A percentile compares a stretch with the other conserved stretches of the same genome.
Conservation (phyloP, 2,329 filamentous ascomycete species). For the Alternaria metachromatica region DNA sequence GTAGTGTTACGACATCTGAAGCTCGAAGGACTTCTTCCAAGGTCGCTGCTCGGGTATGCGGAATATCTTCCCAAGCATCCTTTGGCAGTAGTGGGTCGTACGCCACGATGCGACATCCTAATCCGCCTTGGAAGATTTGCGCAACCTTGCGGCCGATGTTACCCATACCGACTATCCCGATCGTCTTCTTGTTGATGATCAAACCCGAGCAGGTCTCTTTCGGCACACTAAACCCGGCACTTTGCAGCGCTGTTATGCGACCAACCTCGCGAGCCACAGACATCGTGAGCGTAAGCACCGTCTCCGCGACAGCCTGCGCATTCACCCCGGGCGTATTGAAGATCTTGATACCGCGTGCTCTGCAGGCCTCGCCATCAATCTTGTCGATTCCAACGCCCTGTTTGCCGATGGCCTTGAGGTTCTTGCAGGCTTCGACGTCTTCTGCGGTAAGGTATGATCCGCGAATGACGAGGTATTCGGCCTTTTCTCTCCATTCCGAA, state of each 20-base stretch:
- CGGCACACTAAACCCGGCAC: conserved; percentile 42
- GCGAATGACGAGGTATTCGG: conserved; percentile 51
- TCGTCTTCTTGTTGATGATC: conserved; percentile 51
- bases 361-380: conserved; percentile 50
- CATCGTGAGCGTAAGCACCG: conserved; percentile 47
- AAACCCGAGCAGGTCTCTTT: conserved; percentile 55
- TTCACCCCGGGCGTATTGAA: conserved; percentile 58
- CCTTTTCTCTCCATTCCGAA: conserved; percentile 52
- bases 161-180: conserved; percentile 58
- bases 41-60: conserved; percentile 27
- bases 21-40: conserved; percentile 18
- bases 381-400: conserved; percentile 58
- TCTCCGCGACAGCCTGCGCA: conserved; percentile 52
- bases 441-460: conserved; percentile 48
- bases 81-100: conserved; percentile 52
- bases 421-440: conserved; percentile 47
- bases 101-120: conserved; percentile 51
- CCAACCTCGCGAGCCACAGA: conserved; percentile 34
- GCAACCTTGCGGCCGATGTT: conserved; percentile 32
- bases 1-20: conserved; percentile 29
- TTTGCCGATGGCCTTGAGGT: conserved; percentile 55
- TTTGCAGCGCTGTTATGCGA: conserved; percentile 34
- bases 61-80: conserved; percentile 45
- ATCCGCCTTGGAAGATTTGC: conserved; percentile 33
- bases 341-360: conserved; percentile 51